Evolutionary conservation across 768 basidiomycete species (phyloP).

Genomic region (Cystofilobasidium ferigula): DNA sequence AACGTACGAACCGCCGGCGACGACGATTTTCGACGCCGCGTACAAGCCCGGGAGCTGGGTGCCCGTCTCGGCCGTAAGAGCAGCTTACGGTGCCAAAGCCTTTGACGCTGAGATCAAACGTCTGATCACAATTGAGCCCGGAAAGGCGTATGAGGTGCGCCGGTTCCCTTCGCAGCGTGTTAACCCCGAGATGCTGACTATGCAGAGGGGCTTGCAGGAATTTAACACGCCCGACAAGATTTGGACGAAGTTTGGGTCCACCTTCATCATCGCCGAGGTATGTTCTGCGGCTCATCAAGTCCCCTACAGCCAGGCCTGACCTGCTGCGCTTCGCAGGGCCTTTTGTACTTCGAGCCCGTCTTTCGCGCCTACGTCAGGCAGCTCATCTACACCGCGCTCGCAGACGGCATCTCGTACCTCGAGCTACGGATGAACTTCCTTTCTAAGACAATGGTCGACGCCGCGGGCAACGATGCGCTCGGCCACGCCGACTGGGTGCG

Average conservation of each 20-base stretch:
- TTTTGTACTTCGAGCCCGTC: constrained; percentile 49
- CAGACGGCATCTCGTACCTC: constrained; percentile 60
- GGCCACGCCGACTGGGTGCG: constrained; percentile 52
- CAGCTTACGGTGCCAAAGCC: constrained; percentile 50
- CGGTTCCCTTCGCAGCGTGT: too few species aligned
- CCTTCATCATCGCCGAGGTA: constrained; percentile 43
- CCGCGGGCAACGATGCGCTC: constrained; percentile 45
- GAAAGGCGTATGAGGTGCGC: constrained; percentile 58
- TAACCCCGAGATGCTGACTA: too few species aligned
- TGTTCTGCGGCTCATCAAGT: constrained; percentile 16
- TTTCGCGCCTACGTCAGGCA: constrained; percentile 52
- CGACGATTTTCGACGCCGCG: constrained; percentile 29
- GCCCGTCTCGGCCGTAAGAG: constrained; percentile 47
- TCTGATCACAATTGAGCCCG: constrained; percentile 56
- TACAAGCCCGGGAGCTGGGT: constrained; percentile 49
- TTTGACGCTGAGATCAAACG: constrained; percentile 59
- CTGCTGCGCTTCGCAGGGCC: constrained; percentile 33
- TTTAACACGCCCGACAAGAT: constrained; percentile 53
- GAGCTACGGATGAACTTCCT: constrained; percentile 60
- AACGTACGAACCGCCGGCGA: constrained; percentile 27
- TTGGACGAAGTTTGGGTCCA: constrained; percentile 60
- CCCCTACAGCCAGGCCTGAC: too few species aligned
- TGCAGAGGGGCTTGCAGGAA: too few species aligned
- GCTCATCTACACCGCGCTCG: constrained; percentile 53
- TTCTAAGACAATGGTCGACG: constrained; percentile 38